Base-by-base conservation (phyloP, 257 asterid genomes). In the Nicotiana obtusifolia region DNA sequence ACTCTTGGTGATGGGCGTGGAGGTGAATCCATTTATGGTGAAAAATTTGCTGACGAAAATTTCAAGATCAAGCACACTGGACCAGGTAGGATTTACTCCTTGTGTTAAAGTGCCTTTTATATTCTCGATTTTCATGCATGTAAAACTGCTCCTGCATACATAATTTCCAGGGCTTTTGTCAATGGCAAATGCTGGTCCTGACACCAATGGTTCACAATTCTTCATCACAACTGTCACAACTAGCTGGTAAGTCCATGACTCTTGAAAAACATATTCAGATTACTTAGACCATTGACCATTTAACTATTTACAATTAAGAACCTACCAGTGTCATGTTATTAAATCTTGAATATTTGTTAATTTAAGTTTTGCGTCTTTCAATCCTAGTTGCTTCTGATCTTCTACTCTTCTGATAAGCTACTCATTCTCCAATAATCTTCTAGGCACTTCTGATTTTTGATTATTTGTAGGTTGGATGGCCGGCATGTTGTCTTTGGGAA, bases 151-250 rank as follows among this genome's bases (percentile, higher is more conserved):
- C 10, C 80, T 15, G 56, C 19, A 2, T 47, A 28, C 73, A 59
- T 84, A 24, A 67, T 81, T 64, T 67, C 15, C 92, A 95, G 98
- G 99, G 26, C 82, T 85, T 62, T 52, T 94, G 78, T 94, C 99
- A 8, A 96, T 94, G 99, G 99, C 99, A 68, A 96, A 96, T 80
- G 93, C 99, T 24, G 98, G 98, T 53, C 60, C 85, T 2, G 94
- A 93, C 88, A 94, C 97, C 82, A 96, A 96, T 5, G 98, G 99
- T 41, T 96, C 99, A 81, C 98, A 96, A 84, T 96, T 96, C 86
- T 96, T 96, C 92, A 94, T 96, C 73, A 96, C 98, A n/a, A 96
- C 98, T 14, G 99, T 94, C 90, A 96, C 98, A 77, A 94, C 99
- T n/a, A 92, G 93, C 90, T 96, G 98, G 97, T 91, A 86, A 87